phyloP scores from a whole-genome alignment of 2,329 filamentous ascomycete genomes.

The Aspergillus neotritici region DNA sequence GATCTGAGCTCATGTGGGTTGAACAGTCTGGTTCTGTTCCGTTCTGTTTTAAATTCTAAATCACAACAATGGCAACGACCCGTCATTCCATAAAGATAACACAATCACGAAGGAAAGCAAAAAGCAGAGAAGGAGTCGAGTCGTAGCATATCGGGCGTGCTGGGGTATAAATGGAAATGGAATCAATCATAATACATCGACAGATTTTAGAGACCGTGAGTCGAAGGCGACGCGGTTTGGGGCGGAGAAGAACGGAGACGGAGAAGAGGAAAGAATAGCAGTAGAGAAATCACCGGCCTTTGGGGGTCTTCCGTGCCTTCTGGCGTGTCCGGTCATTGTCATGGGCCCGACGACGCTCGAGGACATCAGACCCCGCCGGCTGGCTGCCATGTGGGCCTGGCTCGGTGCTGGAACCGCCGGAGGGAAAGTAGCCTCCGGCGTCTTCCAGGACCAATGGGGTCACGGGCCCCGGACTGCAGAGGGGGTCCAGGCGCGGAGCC shows the following conservation, averaged over 20 bases:
- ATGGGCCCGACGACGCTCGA: conserved; percentile 31
- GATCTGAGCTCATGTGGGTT: background rate
- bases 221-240: too few species aligned
- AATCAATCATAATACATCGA: conserved; percentile 7
- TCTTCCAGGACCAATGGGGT: conserved; percentile 42
- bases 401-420: conserved; percentile 23
- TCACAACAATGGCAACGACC: too few species aligned
- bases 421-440: conserved; percentile 37
- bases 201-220: background rate
- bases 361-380: conserved; percentile 22
- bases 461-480: conserved; percentile 43
- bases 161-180: conserved; percentile 6
- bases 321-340: conserved; percentile 30
- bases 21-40: conserved; percentile 8
- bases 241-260: background rate
- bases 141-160: background rate
- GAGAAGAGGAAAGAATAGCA: conserved; percentile 4
- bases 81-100: background rate
- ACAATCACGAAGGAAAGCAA: background rate
- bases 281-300: conserved; percentile 20
- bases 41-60: background rate
- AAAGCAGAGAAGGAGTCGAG: background rate
- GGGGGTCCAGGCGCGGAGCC: conserved; percentile 41
- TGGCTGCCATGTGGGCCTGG: conserved; percentile 5
- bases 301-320: conserved; percentile 23